Evolutionary conservation across 257 asterid species (phyloP), one percentile per base, ranked within the genome.

Genomic region (Striga asiatica): DNA sequence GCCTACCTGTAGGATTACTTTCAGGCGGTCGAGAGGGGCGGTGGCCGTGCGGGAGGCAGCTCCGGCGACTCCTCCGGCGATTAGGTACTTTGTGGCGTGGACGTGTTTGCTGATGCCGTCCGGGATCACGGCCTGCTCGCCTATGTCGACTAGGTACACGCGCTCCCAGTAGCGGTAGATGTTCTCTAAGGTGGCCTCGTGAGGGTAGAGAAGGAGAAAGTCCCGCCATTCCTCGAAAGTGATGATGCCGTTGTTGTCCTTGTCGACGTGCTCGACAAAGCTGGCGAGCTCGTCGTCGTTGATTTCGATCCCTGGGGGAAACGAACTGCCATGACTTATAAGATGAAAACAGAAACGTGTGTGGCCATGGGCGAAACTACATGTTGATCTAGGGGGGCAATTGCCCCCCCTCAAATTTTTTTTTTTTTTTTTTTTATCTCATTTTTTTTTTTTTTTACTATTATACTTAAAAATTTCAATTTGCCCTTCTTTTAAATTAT

Each of bases 151-250:
- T 6, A 83, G 94, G 64, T 79, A 93, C 20, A 93, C 93, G 71
- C 88, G 79, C 76, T 93, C 99, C 89, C 88, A 93, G 65, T 85
- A 85, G 6, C 66, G 83, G 45, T 92, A 88, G 59, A 93, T 93
- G 81, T 85, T 93, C 29, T 88, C 97, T 49, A 93, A 74, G 38
- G 99, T 93, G 45, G 74, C 97, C 66, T 93, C 99, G 7, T 93
- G 99, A 8, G 99, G 99, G 66, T 81, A 93, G 21, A 88, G 95
- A 43, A 93, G 78, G 29, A 93, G 81, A 70, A 93, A 88, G 65
- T 93, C 97, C 50, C 99, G 81, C 97, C 99, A 93, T 71, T 93
- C 99, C 73, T 88, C 96, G 32, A 93, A 93, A 48, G 97, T 88
- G 59, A 93, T 93, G 41, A 82, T 83, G 50, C 99, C 99, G 43